Evolutionary conservation across 2,329 filamentous ascomycete genomes (phyloP), one percentile per base, ranked within the genome.

Genomic region (Aspergillus aculeatinus): DNA sequence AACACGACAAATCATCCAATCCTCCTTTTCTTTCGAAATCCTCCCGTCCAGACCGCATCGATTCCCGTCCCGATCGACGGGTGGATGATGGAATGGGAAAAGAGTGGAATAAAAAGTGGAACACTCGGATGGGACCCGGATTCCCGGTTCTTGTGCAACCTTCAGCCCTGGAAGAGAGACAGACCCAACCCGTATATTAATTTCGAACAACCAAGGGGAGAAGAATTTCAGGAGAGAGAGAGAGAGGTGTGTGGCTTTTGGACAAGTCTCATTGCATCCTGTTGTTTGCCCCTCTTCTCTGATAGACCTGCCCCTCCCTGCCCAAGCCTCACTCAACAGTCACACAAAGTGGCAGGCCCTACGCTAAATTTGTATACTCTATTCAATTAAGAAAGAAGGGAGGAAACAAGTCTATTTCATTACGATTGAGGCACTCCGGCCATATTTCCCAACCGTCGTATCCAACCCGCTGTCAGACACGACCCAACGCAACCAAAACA

Each of bases 51-150:
- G 53, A 55, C 53, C 53, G 42, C 53, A 48, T 33, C 27, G 25
- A 48, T 47, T 55, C n/a, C 42, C 53, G 53, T 25, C 42, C 42
- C 53, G 53, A 55, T 55, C 53, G 42, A 55, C 52, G 53, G 14
- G 39, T 44, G 39, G 39, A 44, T 7, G 39, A 44, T n/a, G 5
- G 33, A 35, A 12, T 29, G 27, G 33, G 10, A 6, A 35, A 16
- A 6, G 39, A 19, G 39, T 44, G 39, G 39, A 44, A 44, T 44
- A 19, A 44, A 44, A 44, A 35, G 53, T 55, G 53, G 53, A 47
- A 27, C 29, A 35, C 44, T 55, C 53, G 53, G 53, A 44, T 55
- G 53, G 53, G 42, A 55, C 48, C 53, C 53, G 53, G 39, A 44
- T 44, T 47, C 47, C 53, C 53, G 53, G 53, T 44, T 44, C 39